phyloP scores from a whole-genome alignment of 768 basidiomycete genomes.

The Suillus subluteus region DNA sequence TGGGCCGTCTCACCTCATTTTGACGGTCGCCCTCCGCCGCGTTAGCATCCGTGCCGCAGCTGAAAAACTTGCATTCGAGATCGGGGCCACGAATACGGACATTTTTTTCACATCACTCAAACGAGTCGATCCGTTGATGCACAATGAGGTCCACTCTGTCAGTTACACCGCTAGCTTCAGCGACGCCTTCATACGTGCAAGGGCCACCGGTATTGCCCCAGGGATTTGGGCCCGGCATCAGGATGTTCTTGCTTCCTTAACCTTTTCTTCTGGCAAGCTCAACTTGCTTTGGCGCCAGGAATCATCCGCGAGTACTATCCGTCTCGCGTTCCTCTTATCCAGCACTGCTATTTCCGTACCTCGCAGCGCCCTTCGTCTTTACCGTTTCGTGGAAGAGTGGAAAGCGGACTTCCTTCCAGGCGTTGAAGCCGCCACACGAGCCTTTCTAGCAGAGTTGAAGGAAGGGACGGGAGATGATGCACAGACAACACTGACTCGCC shows the following conservation, averaged over 20 bases:
- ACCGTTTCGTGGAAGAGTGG: slow-evolving; percentile 84
- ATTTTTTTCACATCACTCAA: slow-evolving; percentile 39
- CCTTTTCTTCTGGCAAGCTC: slow-evolving; percentile 47
- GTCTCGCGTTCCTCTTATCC: slow-evolving; percentile 48
- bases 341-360: slow-evolving; percentile 65
- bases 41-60: slow-evolving; percentile 67
- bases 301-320: slow-evolving; percentile 39
- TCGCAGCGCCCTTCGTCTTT: slow-evolving; percentile 78
- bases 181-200: slow-evolving; percentile 60
- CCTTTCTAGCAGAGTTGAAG: slow-evolving; percentile 66
- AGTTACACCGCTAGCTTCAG: slow-evolving; percentile 27
- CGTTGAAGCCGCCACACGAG: slow-evolving; percentile 67
- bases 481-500: slow-evolving; percentile 37
- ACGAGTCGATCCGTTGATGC: slow-evolving; percentile 15
- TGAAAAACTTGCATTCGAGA: slow-evolving; percentile 69
- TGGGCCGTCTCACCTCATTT: slow-evolving; percentile 34
- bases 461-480: slow-evolving; percentile 34
- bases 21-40: slow-evolving; percentile 45
- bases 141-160: neutral
- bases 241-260: slow-evolving; percentile 65
- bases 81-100: slow-evolving; percentile 48
- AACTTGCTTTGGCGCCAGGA: slow-evolving; percentile 55
- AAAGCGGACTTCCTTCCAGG: slow-evolving; percentile 76
- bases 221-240: slow-evolving; percentile 44
- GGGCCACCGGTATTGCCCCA: slow-evolving; percentile 47